phyloP scores from a whole-genome alignment of 2,329 filamentous ascomycete genomes.

The Stemphylium vesicarium region DNA sequence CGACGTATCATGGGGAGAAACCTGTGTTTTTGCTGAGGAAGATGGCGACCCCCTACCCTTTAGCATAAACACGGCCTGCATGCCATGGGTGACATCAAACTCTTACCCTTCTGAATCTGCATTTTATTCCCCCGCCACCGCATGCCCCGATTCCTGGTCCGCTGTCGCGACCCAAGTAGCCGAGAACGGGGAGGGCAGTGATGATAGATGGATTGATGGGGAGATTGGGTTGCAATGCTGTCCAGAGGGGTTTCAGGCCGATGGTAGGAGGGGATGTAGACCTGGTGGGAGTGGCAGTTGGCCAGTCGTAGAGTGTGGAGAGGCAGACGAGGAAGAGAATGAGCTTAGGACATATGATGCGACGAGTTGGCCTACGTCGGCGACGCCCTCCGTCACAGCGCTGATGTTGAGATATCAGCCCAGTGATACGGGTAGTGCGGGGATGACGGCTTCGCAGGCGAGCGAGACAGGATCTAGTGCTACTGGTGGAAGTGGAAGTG shows the following conservation, averaged over 20 bases:
- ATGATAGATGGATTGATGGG: conserved; percentile 23
- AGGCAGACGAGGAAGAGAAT: conserved; percentile 33
- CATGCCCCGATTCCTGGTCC: conserved; percentile 28
- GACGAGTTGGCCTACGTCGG: conserved; percentile 17
- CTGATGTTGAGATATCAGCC: conserved; percentile 25
- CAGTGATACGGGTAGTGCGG: conserved; percentile 12
- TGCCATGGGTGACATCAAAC: conserved; percentile 30
- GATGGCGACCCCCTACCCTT: conserved; percentile 78
- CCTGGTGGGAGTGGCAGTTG: conserved; percentile 15
- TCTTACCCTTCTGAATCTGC: conserved; percentile 12
- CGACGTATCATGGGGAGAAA: conserved; percentile 73
- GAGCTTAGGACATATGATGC: conserved; percentile 18
- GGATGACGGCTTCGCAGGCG: background rate
- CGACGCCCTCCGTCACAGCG: conserved; percentile 17
- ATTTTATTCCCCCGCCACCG: conserved; percentile 35
- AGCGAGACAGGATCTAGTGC: background rate
- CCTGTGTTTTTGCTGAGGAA: conserved; percentile 76
- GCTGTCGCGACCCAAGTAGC: conserved; percentile 28
- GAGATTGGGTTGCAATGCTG: conserved; percentile 34
- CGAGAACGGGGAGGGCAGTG: conserved; percentile 2
- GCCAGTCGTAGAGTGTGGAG: conserved; percentile 25
- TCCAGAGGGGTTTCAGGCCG: conserved; percentile 27
- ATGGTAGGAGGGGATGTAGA: conserved; percentile 18
- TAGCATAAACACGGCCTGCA: conserved; percentile 67
- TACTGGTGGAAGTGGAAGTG: background rate